A percentile compares a stretch with the other conserved stretches of the same genome.
Conservation (phyloP, 805 yeast genomes). For the Brettanomyces bruxellensis region DNA sequence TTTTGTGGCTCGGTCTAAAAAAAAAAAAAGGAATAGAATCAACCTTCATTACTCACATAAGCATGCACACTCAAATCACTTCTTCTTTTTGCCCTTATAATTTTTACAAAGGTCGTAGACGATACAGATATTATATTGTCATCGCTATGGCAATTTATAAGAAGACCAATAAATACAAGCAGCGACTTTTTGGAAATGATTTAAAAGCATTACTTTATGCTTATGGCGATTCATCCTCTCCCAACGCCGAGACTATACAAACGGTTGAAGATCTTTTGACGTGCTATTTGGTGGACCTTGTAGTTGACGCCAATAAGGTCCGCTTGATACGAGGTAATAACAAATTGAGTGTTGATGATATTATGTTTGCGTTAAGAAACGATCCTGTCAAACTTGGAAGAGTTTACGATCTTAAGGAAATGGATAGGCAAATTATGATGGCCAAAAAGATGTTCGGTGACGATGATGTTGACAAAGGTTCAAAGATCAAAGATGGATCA, state of each 20-base stretch:
- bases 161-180: conserved; percentile 13
- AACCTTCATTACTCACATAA: too few species aligned
- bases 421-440: conserved; percentile 53
- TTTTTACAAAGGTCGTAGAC: too few species aligned
- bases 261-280: conserved; percentile 60
- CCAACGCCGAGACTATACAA: conserved; percentile 56
- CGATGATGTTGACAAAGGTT: conserved; percentile 4
- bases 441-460: conserved; percentile 59
- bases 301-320: conserved; percentile 41
- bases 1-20: too few species aligned
- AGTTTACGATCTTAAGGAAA: conserved; percentile 50
- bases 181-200: conserved; percentile 29
- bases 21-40: too few species aligned
- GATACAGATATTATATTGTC: too few species aligned
- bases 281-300: conserved; percentile 50
- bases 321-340: conserved; percentile 40
- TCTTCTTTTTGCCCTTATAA: too few species aligned
- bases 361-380: conserved; percentile 57
- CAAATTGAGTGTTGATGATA: conserved; percentile 64
- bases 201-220: conserved; percentile 57
- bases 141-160: conserved; percentile 7
- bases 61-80: too few species aligned
- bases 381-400: conserved; percentile 65
- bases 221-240: conserved; percentile 64
- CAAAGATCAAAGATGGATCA: too few species aligned